Evolutionary conservation across 305 asterid genomes (phyloP), one percentile per base, ranked within the genome.

Genomic region (Fraxinus platypoda): DNA sequence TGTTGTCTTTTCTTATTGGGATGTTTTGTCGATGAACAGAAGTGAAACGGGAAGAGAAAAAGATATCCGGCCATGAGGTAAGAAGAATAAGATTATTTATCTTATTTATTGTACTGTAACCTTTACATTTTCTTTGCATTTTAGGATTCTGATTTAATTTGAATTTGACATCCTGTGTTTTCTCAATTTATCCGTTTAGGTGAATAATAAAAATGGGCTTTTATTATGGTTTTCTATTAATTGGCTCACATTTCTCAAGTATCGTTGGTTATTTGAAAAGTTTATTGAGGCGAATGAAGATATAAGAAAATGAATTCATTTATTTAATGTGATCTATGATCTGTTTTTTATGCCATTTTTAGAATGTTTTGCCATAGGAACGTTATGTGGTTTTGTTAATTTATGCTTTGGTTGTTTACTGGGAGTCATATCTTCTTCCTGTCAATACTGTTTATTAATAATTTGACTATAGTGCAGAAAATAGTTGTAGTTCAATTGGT

Each of bases 1-100:
- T 34, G 28, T 34, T 73, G 6, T 17, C 23, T 23, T 75, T 75
- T 75, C 35, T 75, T n/a, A 35, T 38, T 75, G 57, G 31, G 78
- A 12, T 43, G 41, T 70, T 79, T 79, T 35, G 38, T 80, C 73
- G 13, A 11, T 80, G 4, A 62, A 81, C 86, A 81, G 90, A 64
- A 52, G 80, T 78, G 64, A 57, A 23, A 34, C 77, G 78, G 84
- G 82, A 71, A 75, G 64, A 66, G 30, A 75, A n/a, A 77, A 49
- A 34, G 74, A 74, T 59, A 73, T 80, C 79, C 83, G 84, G 87
- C 79, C 85, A 87, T 87, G 90, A 89, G 92, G 92, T 89, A 62
- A 31, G 81, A 79, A 43, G 4, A 37, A 84, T 66, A 23, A 34
- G 74, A 1, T 77, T 3, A 7, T 8, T 25, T 76, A 46, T 19